Conservation (phyloP, 2,329 filamentous ascomycete genomes). For the Cercospora sp. region DNA sequence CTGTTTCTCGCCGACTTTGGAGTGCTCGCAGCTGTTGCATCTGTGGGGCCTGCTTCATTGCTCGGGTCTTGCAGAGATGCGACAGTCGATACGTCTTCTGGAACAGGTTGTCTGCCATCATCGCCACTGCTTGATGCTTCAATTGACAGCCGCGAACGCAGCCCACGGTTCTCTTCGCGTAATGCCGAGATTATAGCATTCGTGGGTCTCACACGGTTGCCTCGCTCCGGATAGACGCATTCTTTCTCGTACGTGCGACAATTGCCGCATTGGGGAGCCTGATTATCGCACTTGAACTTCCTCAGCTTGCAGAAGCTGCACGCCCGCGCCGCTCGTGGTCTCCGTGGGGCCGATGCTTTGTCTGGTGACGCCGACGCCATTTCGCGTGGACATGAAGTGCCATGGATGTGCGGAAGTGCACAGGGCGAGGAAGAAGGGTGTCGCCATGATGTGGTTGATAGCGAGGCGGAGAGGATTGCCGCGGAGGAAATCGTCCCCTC, state of each 20-base stretch:
- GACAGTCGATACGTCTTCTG: neutral
- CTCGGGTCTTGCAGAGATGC: neutral
- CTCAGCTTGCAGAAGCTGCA: slow-evolving; percentile 14
- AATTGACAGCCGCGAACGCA: slow-evolving; percentile 14
- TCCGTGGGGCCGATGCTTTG: slow-evolving; percentile 4
- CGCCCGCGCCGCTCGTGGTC: slow-evolving; percentile 7
- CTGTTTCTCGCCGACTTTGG: slow-evolving; percentile 1
- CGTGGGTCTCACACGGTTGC: slow-evolving; percentile 34
- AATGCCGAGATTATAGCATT: slow-evolving; percentile 25
- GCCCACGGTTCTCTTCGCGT: slow-evolving; percentile 25
- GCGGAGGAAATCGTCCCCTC: neutral
- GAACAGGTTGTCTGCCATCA: neutral
- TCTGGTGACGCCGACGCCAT: slow-evolving; percentile 5
- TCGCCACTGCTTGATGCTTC: neutral
- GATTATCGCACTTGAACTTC: slow-evolving; percentile 54
- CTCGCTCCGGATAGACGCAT: slow-evolving; percentile 46
- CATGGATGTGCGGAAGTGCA: neutral
- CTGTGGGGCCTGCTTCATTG: neutral
- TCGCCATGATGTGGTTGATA: neutral
- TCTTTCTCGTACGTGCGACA: slow-evolving; percentile 49
- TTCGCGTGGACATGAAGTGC: neutral
- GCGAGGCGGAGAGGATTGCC: neutral
- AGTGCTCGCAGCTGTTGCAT: neutral
- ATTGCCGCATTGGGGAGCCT: slow-evolving; percentile 49
- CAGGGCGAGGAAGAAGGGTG: neutral